phyloP scores from a whole-genome alignment of 345 rosid species.

The Eucalyptus shirleyi region DNA sequence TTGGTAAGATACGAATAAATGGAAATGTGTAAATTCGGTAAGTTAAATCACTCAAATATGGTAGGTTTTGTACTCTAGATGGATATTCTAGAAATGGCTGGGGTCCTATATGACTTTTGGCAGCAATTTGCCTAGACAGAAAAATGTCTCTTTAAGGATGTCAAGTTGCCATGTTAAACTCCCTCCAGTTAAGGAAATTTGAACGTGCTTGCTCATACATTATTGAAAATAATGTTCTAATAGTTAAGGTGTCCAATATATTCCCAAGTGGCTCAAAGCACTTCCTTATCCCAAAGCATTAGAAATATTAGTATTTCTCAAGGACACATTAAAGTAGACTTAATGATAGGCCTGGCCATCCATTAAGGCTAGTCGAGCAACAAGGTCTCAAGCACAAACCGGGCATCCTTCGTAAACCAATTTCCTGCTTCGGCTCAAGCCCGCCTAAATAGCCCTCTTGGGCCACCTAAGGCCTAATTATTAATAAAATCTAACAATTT shows the following conservation, averaged over 20 bases:
- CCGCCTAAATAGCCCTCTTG: neutral
- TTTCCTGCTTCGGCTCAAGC: neutral
- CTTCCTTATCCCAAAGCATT: neutral
- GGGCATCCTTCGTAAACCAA: neutral
- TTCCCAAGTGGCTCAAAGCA: neutral
- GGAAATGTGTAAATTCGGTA: neutral
- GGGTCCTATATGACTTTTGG: neutral
- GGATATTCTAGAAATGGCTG: neutral
- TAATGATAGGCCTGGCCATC: neutral
- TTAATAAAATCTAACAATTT: neutral
- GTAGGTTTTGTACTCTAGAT: neutral
- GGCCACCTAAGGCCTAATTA: neutral
- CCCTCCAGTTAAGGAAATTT: neutral
- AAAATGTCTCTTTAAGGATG: neutral
- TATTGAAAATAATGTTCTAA: neutral
- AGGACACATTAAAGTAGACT: neutral
- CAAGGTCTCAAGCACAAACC: neutral
- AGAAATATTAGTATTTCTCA: neutral
- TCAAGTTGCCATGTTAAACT: neutral
- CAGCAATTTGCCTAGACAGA: neutral
- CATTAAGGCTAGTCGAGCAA: neutral
- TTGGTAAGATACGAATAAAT: neutral
- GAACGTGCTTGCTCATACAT: neutral
- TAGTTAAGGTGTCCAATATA: neutral
- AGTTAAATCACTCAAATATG: neutral